Base-by-base conservation (phyloP, 805 yeast genomes). In the Candida ovalis region DNA sequence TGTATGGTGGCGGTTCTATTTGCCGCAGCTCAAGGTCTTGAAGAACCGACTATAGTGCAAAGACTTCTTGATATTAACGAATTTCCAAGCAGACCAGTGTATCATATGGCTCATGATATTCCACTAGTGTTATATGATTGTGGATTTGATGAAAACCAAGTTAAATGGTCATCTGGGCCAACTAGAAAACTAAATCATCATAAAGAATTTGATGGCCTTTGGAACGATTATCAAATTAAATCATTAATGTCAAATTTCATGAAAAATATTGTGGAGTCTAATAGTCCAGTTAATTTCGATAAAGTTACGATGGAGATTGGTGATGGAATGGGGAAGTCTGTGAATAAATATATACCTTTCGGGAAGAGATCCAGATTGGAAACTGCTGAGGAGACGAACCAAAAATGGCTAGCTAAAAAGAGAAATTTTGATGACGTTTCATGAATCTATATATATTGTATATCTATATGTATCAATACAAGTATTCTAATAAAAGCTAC, bases 41-140 rank as follows among this genome's bases (percentile, higher is more conserved):
- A 94, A 64, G 48, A 62, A 0, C 84, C 89, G 0, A 59, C 65
- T 1, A 65, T 89, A 0, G 72, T 94, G 1, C 64, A 66, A 12
- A 75, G 80, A 2, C 68, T 94, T 49, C 63, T 91, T 40, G 77
- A 92, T 57, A 68, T 80, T 1, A 72, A 71, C 3, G 69, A 66
- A 36, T 68, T 55, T 45, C 88, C 95, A 0, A 68, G 79, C 27
- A 81, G 84, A 54, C 99, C 99, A 1, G 68, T 76, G 3, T 94
- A 86, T 61, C 90, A 82, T 38, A 88, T 92, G 88, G 98, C 96
- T 0, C 78, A 85, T 60, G 98, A 92, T 55, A 69, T 85, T 6
- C 99, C 99, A 1, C 71, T 94, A 56, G 83, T 92, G 3, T 69
- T 94, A 37, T 90, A 85, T 62, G 96, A 92, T 60, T 92, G 98